Base-by-base conservation (phyloP, 495 filamentous ascomycete species). In the Podospora pseudocomata region DNA sequence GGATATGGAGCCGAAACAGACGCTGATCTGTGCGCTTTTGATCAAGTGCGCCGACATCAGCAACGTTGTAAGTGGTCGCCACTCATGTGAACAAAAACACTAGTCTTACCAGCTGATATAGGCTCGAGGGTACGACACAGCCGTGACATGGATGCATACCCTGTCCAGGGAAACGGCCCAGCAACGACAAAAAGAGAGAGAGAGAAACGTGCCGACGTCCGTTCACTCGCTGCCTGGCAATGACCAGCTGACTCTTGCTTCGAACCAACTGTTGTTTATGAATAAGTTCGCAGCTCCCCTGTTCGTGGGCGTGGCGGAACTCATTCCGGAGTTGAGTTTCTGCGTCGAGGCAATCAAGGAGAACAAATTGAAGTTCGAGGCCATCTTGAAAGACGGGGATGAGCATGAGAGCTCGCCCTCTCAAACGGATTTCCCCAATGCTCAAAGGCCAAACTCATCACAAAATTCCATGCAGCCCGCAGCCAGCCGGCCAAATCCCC, bases 31-130 rank as follows among this genome's bases (percentile, higher is more conserved):
- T 77, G 92, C 92, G 27, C 79, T 99, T 60, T 80, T 99, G 60
- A 98, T 99, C 80, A 99, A 99, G 74, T 97, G 95, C 76, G 95
- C 95, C 30, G 95, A 99, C 76, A 98, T 99, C 76, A 97, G 95
- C 79, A 99, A 99, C 76, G 96, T 99, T 72, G 92, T 93, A 84
- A 74, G 86, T 85, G 49, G 15, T 18, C 23, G 15, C 26, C 16
- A 1, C 20, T 65, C 55, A 32, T 63, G 16, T 18, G 34, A 11
- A 67, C 72, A 60, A 72, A 49, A 3, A 2, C 2, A 26, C 28
- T n/a, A 63, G 63, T 67, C 75, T 78, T 80, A 75, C 81, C 61
- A 64, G 26, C 32, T 28, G 11, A 57, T 58, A 20, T 70, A 94
- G 91, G 92, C 94, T 39, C 89, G 94, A 66, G 89, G 88, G 67